A percentile compares a stretch with the other conserved stretches of the same genome.
Evolutionary conservation across 768 basidiomycete genomes (phyloP).

Genomic region (Galerina sulciceps): DNA sequence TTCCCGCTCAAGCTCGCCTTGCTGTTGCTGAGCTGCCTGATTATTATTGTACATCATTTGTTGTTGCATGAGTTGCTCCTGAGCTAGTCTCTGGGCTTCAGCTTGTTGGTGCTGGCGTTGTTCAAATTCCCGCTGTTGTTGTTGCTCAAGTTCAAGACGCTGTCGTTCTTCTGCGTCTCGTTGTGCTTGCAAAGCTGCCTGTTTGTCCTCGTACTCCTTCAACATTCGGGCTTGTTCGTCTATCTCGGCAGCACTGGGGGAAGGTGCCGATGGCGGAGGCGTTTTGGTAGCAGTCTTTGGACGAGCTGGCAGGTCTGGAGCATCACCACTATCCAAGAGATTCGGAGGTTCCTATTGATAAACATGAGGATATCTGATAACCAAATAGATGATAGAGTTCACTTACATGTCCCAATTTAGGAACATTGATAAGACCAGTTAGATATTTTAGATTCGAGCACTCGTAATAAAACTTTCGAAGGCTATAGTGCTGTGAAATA

Average conservation of each 20-base stretch:
- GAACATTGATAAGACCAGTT: constrained; percentile 97
- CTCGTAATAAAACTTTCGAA: constrained; percentile 98
- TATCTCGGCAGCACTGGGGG: constrained; percentile 71
- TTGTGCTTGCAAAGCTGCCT: constrained; percentile 80
- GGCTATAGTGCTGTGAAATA: constrained; percentile 87
- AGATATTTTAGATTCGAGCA: constrained; percentile 98
- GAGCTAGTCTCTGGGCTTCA: constrained; percentile 85
- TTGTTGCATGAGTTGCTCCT: constrained; percentile 88
- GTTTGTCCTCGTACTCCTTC: constrained; percentile 95
- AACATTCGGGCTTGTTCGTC: constrained; percentile 93
- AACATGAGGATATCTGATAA: neutral
- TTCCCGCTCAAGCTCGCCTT: constrained; percentile 86
- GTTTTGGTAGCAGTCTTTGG: constrained; percentile 60
- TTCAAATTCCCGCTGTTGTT: constrained; percentile 88
- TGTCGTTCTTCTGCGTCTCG: constrained; percentile 83
- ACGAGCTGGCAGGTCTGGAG: constrained; percentile 88
- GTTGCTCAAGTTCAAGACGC: constrained; percentile 76
- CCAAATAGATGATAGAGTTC: neutral
- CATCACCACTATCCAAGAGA: constrained; percentile 77
- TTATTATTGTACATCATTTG: constrained; percentile 82
- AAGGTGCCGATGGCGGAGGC: constrained; percentile 74
- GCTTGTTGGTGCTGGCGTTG: constrained; percentile 86
- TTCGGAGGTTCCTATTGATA: constrained; percentile 89
- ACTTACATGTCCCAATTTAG: constrained; percentile 89
- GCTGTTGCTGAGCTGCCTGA: constrained; percentile 71